Percentiles rank a stretch among this genome's conserved stretches.
phyloP scores from a whole-genome alignment of 257 asterid species.

The Nicotiana obtusifolia region DNA sequence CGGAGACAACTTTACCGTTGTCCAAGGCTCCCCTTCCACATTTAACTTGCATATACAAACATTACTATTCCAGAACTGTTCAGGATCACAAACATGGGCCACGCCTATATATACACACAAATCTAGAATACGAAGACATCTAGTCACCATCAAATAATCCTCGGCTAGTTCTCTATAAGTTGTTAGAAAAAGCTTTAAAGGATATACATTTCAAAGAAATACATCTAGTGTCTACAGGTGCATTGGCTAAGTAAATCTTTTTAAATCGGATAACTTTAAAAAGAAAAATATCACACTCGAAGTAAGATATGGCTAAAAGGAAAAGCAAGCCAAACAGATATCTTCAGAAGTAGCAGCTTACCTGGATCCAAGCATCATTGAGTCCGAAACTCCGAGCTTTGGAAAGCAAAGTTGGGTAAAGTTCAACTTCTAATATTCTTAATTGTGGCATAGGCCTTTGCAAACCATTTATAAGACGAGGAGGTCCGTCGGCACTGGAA shows the following conservation, averaged over 20 bases:
- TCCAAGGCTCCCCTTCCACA: neutral
- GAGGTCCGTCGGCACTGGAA: slow-evolving; percentile 56
- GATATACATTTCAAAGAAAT: neutral
- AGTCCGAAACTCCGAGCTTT: slow-evolving; percentile 99
- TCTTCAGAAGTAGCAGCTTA: slow-evolving; percentile 18
- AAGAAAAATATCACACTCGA: neutral
- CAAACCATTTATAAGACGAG: slow-evolving; percentile 69
- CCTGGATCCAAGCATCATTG: slow-evolving; percentile 93
- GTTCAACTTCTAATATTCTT: slow-evolving; percentile 86
- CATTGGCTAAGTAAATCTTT: neutral
- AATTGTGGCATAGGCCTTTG: slow-evolving; percentile 87
- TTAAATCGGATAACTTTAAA: neutral
- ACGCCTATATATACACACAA: neutral
- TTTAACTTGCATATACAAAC: neutral
- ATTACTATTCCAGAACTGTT: neutral
- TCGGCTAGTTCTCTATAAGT: neutral
- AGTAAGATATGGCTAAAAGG: neutral
- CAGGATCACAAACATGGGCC: neutral
- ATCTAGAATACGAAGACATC: neutral
- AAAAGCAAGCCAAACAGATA: slow-evolving; percentile 9
- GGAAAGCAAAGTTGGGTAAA: slow-evolving; percentile 94
- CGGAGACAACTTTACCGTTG: no score
- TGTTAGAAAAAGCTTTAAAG: neutral
- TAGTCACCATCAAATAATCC: neutral
- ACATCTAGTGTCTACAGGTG: neutral